Base-by-base conservation (phyloP, 225 moss, liverwort and hornwort species). In the Pleurozium schreberi region DNA sequence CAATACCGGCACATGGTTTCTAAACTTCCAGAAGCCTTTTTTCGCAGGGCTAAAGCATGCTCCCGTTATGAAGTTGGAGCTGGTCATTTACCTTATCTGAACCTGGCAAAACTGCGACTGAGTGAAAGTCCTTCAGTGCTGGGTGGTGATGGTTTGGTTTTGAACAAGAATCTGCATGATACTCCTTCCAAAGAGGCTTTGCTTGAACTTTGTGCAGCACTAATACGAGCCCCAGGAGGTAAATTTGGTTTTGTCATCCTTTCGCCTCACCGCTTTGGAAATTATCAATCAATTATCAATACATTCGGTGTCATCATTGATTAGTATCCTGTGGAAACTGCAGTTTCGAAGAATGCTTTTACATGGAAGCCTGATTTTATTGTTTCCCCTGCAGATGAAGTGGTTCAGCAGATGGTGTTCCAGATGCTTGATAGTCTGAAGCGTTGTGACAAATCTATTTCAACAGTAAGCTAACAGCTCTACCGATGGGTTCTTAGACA, bases 191-290 rank as follows among this genome's bases (percentile, higher is more conserved):
- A 93, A 83, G 93, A 93, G 83, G 92, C 95, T 61, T 59, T 95
- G 75, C 87, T 95, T 53, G 95, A 95, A 63, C 89, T 95, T 65
- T 93, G 93, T 84, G 95, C 93, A 55, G 95, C 95, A 45, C 89
- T 95, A 8, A 92, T 93, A 50, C 95, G 95, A 52, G 93, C 95
- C 9, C 95, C 95, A 65, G 95, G 95, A 92, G 95, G 95, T 95
- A 90, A 80, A 9, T 43, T 83, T 28, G 4, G 18, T 38, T 57
- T 5, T 55, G 34, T 62, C 12, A 68, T 38, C 50, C 33, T 62
- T 57, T 34, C 58, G 38, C 30, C n/a, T 69, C 27, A 3, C 6
- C 49, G 28, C 5, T 64, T 63, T 47, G 55, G 69, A 49, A 68
- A 47, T 23, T 62, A 18, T 30, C 7, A 38, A 26, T 55, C 38